A percentile compares a stretch with the other conserved stretches of the same genome.
Evolutionary conservation across 2,329 filamentous ascomycete genomes (phyloP).

Genomic region (Alternaria gaisen): DNA sequence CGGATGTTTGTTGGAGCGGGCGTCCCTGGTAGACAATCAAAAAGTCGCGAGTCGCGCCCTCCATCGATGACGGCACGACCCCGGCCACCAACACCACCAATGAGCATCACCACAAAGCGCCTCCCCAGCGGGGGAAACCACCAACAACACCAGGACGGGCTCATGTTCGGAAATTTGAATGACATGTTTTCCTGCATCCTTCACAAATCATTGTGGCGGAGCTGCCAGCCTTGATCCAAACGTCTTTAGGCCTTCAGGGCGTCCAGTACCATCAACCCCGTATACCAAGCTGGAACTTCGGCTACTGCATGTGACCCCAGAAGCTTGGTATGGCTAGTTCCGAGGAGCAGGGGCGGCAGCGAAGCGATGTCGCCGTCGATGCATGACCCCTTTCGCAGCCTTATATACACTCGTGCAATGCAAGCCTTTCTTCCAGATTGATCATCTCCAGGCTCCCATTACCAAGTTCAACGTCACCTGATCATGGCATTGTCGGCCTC

Average conservation of each 20-base stretch:
- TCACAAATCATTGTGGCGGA: neutral
- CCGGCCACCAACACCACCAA: constrained; percentile 20
- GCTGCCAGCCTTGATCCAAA: neutral
- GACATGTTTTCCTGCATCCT: neutral
- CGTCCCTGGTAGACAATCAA: constrained; percentile 23
- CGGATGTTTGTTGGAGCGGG: constrained; percentile 12
- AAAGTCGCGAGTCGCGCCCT: constrained; percentile 40
- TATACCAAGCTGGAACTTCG: constrained; percentile 10
- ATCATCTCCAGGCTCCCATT: neutral
- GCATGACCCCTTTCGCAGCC: neutral
- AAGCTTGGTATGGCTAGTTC: constrained; percentile 14
- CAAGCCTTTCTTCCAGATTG: neutral
- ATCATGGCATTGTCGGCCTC: constrained; percentile 20
- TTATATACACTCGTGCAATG: constrained; percentile 1
- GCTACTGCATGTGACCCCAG: constrained; percentile 5
- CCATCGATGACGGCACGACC: constrained; percentile 47
- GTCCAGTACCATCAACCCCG: neutral
- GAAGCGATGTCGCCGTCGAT: constrained; percentile 10
- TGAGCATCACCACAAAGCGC: constrained; percentile 18
- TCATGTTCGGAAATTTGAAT: neutral
- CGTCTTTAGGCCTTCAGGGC: neutral
- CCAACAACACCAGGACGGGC: constrained; percentile 6
- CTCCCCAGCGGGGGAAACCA: neutral
- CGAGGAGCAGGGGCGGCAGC: constrained; percentile 11
- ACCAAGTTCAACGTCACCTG: neutral